phyloP scores from a whole-genome alignment of 2,329 filamentous ascomycete genomes.

The Monosporascus sp. region DNA sequence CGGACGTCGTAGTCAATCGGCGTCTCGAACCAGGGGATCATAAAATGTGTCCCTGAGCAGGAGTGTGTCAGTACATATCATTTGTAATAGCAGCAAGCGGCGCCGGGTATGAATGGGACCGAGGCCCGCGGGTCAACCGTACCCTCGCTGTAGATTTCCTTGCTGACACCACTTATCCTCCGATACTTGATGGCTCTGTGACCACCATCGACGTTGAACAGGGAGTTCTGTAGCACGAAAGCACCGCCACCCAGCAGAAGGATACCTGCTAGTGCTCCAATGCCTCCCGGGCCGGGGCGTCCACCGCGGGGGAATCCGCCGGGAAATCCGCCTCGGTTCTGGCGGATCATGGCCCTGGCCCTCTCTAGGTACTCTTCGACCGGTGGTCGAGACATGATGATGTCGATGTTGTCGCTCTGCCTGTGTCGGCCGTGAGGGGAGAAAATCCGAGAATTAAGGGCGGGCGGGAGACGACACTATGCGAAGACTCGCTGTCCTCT shows the following conservation, averaged over 20 bases:
- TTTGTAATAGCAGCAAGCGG: neutral
- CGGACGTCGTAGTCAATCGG: conserved; percentile 96
- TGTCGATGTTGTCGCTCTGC: neutral
- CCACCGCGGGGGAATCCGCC: conserved; percentile 37
- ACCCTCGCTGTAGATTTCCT: conserved; percentile 97
- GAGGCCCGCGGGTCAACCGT: conserved; percentile 14
- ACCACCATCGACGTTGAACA: conserved; percentile 90
- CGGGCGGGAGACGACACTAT: too few species aligned
- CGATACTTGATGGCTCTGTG: conserved; percentile 99
- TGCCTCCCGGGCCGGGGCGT: conserved; percentile 35
- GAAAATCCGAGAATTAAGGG: neutral
- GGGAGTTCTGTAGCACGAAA: conserved; percentile 51
- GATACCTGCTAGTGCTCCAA: conserved; percentile 35
- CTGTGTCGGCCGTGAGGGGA: neutral
- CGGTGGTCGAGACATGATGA: conserved; percentile 24
- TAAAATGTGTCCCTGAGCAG: conserved; percentile 74
- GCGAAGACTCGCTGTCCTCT: too few species aligned
- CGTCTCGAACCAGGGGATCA: conserved; percentile 95
- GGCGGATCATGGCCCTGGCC: conserved; percentile 23
- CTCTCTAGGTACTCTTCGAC: conserved; percentile 23
- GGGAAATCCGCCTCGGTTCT: conserved; percentile 34
- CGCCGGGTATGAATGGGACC: too few species aligned
- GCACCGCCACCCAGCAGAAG: conserved; percentile 43
- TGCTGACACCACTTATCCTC: conserved; percentile 83
- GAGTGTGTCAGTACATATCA: conserved; percentile 11